Base-by-base conservation (phyloP, 176 grass and related monocot species). In the Luzula sylvatica region DNA sequence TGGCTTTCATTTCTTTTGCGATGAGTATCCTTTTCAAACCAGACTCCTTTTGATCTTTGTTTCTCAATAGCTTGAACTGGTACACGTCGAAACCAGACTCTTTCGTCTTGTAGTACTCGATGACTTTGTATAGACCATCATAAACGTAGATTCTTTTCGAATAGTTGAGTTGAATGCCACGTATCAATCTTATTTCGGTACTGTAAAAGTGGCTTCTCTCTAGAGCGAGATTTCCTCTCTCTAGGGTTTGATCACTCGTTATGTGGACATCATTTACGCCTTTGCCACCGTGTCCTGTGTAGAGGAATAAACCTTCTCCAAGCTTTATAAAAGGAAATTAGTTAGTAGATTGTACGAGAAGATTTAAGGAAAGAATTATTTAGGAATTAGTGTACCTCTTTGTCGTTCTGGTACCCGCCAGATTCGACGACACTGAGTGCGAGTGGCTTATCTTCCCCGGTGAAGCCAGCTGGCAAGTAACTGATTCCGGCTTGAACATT, bases 1-100 rank as follows among this genome's bases (percentile, higher is more conserved):
- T 38, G 1, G 24, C 42, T 70, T 81, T 94, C 48, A 83, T 65
- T 27, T 65, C 50, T 29, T 57, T 59, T 20, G 79, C 72, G 21
- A 53, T 8, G 8, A 43, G 59, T 62, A 81, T 60, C 2, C 21
- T 72, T 26, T 69, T 77, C 56, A 64, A 80, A 65, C 79, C 83
- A 13, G 71, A 58, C 4, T 68, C 39, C 0, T 74, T 58, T 60
- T 94, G 88, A n/a, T 35, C 76, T 0, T 55, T 49, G 8, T 83
- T 65, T 19, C 88, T 67, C 45, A 68, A n/a, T 0, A 87, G 71
- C 65, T 65, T 80, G 72, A 74, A 94, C 53, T 81, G 81, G 69
- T 75, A 87, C 42, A 83, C 53, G 12, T 56, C 18, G 2, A 42
- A 78, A 22, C 88, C 88, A 0, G 75, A 87, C 39, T 78, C 70